Evolutionary conservation across 768 basidiomycete species (phyloP).

Genomic region (Suillus brevipes): DNA sequence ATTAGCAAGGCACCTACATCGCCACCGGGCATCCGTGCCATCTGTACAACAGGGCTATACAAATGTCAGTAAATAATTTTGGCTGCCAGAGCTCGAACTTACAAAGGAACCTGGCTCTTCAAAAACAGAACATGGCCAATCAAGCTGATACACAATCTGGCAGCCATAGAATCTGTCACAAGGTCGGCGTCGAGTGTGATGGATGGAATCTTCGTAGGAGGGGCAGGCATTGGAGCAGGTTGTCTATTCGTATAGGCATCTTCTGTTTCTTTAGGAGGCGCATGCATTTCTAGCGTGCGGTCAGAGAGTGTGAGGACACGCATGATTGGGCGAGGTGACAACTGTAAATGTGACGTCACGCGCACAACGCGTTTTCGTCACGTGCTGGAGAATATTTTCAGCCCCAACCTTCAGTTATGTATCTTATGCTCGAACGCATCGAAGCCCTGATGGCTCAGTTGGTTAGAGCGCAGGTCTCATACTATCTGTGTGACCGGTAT

Average conservation of each 20-base stretch:
- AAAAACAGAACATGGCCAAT: slow-evolving; percentile 73
- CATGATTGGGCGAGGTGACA: neutral
- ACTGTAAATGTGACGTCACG: neutral
- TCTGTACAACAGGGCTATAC: slow-evolving; percentile 63
- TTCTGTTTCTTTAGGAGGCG: too few species aligned
- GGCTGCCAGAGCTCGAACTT: slow-evolving; percentile 30
- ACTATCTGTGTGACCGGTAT: slow-evolving; percentile 35
- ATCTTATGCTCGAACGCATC: neutral
- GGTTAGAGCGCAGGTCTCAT: slow-evolving; percentile 59
- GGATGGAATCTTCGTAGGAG: slow-evolving; percentile 34
- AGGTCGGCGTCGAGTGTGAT: slow-evolving; percentile 49
- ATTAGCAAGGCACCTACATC: slow-evolving; percentile 35
- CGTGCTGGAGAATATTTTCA: neutral
- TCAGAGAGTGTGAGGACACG: neutral
- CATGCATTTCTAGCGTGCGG: neutral
- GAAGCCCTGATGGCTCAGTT: slow-evolving; percentile 47
- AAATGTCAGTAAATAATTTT: neutral
- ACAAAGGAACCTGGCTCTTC: slow-evolving; percentile 82
- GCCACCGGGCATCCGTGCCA: slow-evolving; percentile 51
- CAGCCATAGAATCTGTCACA: slow-evolving; percentile 61
- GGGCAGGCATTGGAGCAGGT: neutral
- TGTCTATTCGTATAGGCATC: neutral
- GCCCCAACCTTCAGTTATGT: neutral
- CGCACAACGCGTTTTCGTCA: neutral
- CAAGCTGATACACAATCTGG: slow-evolving; percentile 59